phyloP scores from a whole-genome alignment of 805 yeast genomes.

The Lipomyces sp. region DNA sequence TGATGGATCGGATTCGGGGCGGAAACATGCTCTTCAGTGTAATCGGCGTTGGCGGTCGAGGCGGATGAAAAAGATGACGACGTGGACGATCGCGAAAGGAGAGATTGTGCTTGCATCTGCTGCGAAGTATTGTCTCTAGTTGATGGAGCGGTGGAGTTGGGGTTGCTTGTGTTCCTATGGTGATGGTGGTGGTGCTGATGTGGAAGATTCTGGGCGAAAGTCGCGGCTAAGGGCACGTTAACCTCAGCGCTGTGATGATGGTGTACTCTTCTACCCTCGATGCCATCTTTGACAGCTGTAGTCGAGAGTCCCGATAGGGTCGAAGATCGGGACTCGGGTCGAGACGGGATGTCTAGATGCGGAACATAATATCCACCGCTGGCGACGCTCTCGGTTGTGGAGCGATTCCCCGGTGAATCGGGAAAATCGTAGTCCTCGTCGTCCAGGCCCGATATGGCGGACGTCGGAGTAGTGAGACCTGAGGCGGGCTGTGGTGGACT shows the following conservation, averaged over 20 bases:
- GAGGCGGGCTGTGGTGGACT: too few relatives aligned
- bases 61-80: too few relatives aligned
- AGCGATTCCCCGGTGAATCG: background rate
- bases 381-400: background rate
- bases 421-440: background rate
- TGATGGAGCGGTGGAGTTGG: background rate
- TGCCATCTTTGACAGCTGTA: conserved; percentile 71
- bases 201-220: background rate
- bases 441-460: background rate
- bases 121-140: too few relatives aligned
- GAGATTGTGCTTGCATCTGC: too few relatives aligned
- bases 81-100: too few relatives aligned
- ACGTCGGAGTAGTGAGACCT: background rate
- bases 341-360: conserved; percentile 1
- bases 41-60: too few relatives aligned
- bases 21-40: too few relatives aligned
- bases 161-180: background rate
- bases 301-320: conserved; percentile 64
- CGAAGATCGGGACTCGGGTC: conserved; percentile 58
- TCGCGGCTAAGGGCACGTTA: conserved; percentile 2
- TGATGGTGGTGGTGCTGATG: conserved; percentile 7
- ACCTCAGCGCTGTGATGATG: conserved; percentile 1
- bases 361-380: too few relatives aligned
- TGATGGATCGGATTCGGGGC: too few relatives aligned
- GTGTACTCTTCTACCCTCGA: conserved; percentile 54